Evolutionary conservation across 2,329 filamentous ascomycete species (phyloP).

Genomic region (Davidsoniella neocaledoniae): DNA sequence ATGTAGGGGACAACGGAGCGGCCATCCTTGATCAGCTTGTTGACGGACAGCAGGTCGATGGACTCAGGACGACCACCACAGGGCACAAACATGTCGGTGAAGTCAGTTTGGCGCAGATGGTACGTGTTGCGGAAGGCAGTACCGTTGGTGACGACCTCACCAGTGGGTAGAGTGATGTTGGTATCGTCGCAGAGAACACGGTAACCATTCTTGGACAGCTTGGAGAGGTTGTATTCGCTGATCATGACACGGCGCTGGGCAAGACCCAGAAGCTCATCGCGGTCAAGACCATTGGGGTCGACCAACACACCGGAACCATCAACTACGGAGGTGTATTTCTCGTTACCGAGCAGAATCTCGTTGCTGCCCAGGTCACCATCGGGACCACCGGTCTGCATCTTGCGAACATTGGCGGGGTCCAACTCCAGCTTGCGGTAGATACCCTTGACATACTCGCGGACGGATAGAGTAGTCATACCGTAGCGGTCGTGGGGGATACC

Average conservation of each 20-base stretch:
- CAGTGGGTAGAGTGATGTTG: slow-evolving; percentile 72
- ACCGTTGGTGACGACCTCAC: slow-evolving; percentile 77
- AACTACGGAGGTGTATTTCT: slow-evolving; percentile 91
- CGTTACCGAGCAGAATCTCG: slow-evolving; percentile 88
- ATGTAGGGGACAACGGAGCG: slow-evolving; percentile 84
- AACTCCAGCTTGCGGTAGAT: slow-evolving; percentile 94
- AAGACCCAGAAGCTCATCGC: slow-evolving; percentile 64
- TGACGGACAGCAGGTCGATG: slow-evolving; percentile 78
- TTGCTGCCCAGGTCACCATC: slow-evolving; percentile 96
- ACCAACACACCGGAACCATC: slow-evolving; percentile 91
- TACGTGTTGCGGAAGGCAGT: slow-evolving; percentile 96
- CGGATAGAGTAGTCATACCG: slow-evolving; percentile 94
- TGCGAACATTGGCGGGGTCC: slow-evolving; percentile 67
- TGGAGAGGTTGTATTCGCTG: slow-evolving; percentile 64
- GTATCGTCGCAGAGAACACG: slow-evolving; percentile 82
- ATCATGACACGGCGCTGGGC: slow-evolving; percentile 85
- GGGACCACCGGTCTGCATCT: slow-evolving; percentile 94
- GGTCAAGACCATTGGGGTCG: slow-evolving; percentile 79
- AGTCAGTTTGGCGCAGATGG: slow-evolving; percentile 63
- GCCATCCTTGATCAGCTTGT: slow-evolving; percentile 76
- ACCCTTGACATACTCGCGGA: slow-evolving; percentile 87
- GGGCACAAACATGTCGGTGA: slow-evolving; percentile 82
- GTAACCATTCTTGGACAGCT: slow-evolving; percentile 77
- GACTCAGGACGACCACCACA: slow-evolving; percentile 94
- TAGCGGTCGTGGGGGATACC: slow-evolving; percentile 94